phyloP scores from a whole-genome alignment of 1,284 basidiomycete genomes.

The Fistulina hepatica region DNA sequence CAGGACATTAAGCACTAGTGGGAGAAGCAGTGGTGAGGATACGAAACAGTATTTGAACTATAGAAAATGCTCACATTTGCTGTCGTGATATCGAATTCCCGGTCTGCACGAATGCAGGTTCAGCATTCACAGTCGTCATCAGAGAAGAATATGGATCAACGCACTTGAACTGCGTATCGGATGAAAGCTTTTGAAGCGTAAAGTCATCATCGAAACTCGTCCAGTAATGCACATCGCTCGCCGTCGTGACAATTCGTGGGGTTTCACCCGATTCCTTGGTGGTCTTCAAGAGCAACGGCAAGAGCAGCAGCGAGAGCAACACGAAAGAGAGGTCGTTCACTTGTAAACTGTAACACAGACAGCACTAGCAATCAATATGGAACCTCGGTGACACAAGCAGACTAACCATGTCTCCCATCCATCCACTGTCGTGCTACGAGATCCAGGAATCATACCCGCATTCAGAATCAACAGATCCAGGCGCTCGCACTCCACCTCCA shows the following conservation, averaged over 20 bases:
- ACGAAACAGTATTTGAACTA: background rate
- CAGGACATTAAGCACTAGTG: slow-evolving; percentile 22
- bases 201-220: slow-evolving; percentile 10
- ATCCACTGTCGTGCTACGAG: slow-evolving; percentile 18
- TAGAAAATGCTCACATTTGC: slow-evolving; percentile 23
- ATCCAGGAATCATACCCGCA: slow-evolving; percentile 17
- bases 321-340: slow-evolving; percentile 23
- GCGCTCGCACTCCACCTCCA: slow-evolving; percentile 18
- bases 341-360: slow-evolving; percentile 16
- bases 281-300: slow-evolving; percentile 19
- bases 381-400: background rate
- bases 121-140: background rate
- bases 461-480: slow-evolving; percentile 27
- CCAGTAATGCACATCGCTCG: slow-evolving; percentile 21
- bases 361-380: background rate
- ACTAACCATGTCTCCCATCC: slow-evolving; percentile 24
- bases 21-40: background rate
- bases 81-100: slow-evolving; percentile 21
- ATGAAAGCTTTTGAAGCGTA: slow-evolving; percentile 23
- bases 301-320: slow-evolving; percentile 20
- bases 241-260: slow-evolving; percentile 20
- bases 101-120: background rate
- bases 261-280: slow-evolving; percentile 10
- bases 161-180: slow-evolving; percentile 20
- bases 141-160: background rate